These are phyloP conservation scores for Trichophyton benhamiae DNA, from an alignment of 2,329 filamentous ascomycete genomes.

Conservation along the genomic window DNA sequence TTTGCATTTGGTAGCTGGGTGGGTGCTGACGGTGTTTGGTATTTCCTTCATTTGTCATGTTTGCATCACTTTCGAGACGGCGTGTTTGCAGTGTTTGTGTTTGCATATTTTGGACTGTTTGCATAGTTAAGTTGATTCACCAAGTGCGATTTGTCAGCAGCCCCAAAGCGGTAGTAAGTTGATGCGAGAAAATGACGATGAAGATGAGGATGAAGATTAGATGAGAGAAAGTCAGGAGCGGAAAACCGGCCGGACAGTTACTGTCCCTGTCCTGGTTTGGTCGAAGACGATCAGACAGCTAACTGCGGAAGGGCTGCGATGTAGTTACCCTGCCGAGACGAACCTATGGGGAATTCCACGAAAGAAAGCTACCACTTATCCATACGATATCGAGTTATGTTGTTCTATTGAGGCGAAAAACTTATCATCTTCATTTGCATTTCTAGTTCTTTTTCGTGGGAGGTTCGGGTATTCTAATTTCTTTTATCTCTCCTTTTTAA, in stretches of 20 bases:
- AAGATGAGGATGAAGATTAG: neutral
- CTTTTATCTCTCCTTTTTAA: neutral
- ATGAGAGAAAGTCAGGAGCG: no score
- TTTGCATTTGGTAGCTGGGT: neutral
- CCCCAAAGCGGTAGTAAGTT: neutral
- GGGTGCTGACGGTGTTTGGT: neutral
- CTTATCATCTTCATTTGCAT: neutral
- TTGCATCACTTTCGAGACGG: neutral
- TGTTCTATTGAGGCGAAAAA: neutral
- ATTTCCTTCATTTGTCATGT: neutral
- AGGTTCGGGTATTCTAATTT: neutral
- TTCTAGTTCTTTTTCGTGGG: slow-evolving; percentile 1
- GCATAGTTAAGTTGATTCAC: neutral
- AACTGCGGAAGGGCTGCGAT: no score
- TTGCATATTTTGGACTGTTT: neutral
- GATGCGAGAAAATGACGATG: neutral
- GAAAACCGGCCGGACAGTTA: no score
- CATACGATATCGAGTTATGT: neutral
- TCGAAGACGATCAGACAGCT: no score
- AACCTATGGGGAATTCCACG: no score
- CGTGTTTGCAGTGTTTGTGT: neutral
- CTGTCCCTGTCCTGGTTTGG: no score
- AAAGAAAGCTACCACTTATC: neutral
- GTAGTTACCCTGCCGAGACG: no score
- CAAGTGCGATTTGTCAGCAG: neutral